Evolutionary conservation across 2,329 filamentous ascomycete genomes (phyloP).

Genomic region (Trichophyton benhamiae): DNA sequence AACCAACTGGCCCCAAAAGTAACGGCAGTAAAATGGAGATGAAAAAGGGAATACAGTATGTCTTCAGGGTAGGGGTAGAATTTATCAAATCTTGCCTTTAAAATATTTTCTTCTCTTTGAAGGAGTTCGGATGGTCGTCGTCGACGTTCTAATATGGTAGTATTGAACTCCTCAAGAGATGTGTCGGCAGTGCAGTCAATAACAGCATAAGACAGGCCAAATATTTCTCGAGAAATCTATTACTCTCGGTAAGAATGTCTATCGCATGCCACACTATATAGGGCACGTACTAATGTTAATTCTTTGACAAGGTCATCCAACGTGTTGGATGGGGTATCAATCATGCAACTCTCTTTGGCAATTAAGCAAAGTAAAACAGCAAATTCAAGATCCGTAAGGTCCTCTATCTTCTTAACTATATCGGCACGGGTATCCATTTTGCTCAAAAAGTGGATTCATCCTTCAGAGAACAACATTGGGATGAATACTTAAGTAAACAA

Average conservation of each 20-base stretch:
- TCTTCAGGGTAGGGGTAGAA: too few species aligned
- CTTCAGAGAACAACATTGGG: not conserved
- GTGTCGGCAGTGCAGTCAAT: constrained; percentile 61
- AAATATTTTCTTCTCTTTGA: not conserved
- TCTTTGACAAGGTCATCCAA: constrained; percentile 61
- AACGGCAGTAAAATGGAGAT: too few species aligned
- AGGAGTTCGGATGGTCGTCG: not conserved
- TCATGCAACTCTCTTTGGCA: constrained; percentile 74
- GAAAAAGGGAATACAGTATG: too few species aligned
- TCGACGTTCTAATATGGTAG: constrained; percentile 46
- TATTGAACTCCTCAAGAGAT: constrained; percentile 69
- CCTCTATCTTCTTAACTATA: constrained; percentile 58
- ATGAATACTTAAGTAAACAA: not conserved
- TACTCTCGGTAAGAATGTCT: constrained; percentile 7
- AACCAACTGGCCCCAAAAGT: not conserved
- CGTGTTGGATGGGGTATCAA: constrained; percentile 54
- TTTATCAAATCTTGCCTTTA: not conserved
- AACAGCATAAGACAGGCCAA: constrained; percentile 57
- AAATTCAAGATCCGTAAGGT: constrained; percentile 76
- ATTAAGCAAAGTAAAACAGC: constrained; percentile 72
- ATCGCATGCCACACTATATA: not conserved
- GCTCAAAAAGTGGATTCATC: not conserved
- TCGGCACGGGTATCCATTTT: constrained; percentile 45
- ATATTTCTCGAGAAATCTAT: constrained; percentile 56
- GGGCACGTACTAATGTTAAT: constrained; percentile 50